Percentiles rank a stretch among this genome's conserved stretches.
Evolutionary conservation across 306 rosid genomes (phyloP).

Genomic region (Vigna unguiculata): DNA sequence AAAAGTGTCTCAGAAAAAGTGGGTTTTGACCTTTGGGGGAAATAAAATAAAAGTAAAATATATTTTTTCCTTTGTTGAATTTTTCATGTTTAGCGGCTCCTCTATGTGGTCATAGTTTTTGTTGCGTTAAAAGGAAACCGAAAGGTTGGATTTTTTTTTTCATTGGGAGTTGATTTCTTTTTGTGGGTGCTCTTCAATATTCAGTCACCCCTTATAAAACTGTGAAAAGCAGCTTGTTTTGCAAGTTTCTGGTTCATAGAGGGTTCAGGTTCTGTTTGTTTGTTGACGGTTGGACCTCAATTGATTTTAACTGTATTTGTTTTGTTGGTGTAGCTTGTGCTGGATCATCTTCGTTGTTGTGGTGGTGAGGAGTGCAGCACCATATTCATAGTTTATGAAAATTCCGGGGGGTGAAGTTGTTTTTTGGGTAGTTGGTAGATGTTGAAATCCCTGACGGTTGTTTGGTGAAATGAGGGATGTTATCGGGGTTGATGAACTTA

Average conservation of each 20-base stretch:
- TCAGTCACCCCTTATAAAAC: constrained; percentile 38
- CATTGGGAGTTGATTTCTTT: constrained; percentile 32
- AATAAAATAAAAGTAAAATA: not conserved
- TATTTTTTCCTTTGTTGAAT: constrained; percentile 29
- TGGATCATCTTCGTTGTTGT: constrained; percentile 36
- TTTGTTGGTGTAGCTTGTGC: constrained; percentile 58
- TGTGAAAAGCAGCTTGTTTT: constrained; percentile 41
- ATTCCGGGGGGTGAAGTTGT: constrained; percentile 41
- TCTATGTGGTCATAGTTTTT: constrained; percentile 48
- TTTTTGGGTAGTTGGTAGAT: constrained; percentile 56
- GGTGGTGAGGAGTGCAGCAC: constrained; percentile 52
- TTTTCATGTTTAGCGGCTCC: constrained; percentile 45
- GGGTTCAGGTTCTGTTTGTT: constrained; percentile 35
- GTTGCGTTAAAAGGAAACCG: constrained; percentile 39
- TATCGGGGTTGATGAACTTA: constrained; percentile 68
- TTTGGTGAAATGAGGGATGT: constrained; percentile 81
- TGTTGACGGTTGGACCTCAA: constrained; percentile 11
- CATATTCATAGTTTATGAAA: constrained; percentile 44
- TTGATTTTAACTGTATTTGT: constrained; percentile 46
- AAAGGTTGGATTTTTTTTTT: constrained; percentile 39
- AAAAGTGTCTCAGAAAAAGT: constrained; percentile 35
- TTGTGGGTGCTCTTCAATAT: constrained; percentile 10
- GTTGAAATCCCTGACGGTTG: constrained; percentile 70
- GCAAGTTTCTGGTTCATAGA: constrained; percentile 37
- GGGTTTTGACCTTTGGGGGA: constrained; percentile 57